Conservation (phyloP, 2,329 filamentous ascomycete genomes). For the Botrytis paeoniae region DNA sequence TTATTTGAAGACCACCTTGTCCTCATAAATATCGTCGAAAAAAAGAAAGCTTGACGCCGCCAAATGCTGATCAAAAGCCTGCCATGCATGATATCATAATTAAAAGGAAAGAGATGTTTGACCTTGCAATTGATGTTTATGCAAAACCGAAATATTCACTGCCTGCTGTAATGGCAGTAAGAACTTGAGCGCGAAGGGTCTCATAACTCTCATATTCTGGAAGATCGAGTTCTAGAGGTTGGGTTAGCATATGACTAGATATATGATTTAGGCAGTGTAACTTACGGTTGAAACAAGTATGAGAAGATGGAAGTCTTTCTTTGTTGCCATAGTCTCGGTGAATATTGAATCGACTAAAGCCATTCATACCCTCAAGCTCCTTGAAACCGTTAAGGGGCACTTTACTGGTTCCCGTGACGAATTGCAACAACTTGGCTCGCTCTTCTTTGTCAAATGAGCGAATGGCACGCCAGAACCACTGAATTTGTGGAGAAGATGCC, state of each 20-base stretch:
- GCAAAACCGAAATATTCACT: constrained; percentile 98
- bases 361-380: constrained; percentile 98
- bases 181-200: constrained; percentile 76
- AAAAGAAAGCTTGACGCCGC: constrained; percentile 30
- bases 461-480: constrained; percentile 99
- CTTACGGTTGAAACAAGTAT: constrained; percentile 99
- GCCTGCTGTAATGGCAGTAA: constrained; percentile 96
- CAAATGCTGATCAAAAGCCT: constrained; percentile 38
- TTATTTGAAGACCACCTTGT: constrained; percentile 21
- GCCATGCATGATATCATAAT: constrained; percentile 32
- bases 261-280: constrained; percentile 35
- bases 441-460: constrained; percentile 99
- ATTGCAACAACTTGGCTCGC: constrained; percentile 92
- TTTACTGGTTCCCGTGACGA: constrained; percentile 97
- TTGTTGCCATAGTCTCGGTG: constrained; percentile 97
- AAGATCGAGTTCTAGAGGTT: constrained; percentile 78
- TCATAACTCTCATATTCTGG: constrained; percentile 99
- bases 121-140: constrained; percentile 45
- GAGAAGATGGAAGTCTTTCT: constrained; percentile 89
- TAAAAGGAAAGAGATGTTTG: constrained; percentile 27
- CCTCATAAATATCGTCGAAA: constrained; percentile 29
- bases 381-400: constrained; percentile 98
- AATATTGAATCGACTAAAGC: constrained; percentile 96
- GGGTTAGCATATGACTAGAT: constrained; percentile 28
- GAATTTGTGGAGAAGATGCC: constrained; percentile 89